Evolutionary conservation across 1,139 yeast species (phyloP), one percentile per base, ranked within the genome.

Genomic region (Yamadazyma mexicana): DNA sequence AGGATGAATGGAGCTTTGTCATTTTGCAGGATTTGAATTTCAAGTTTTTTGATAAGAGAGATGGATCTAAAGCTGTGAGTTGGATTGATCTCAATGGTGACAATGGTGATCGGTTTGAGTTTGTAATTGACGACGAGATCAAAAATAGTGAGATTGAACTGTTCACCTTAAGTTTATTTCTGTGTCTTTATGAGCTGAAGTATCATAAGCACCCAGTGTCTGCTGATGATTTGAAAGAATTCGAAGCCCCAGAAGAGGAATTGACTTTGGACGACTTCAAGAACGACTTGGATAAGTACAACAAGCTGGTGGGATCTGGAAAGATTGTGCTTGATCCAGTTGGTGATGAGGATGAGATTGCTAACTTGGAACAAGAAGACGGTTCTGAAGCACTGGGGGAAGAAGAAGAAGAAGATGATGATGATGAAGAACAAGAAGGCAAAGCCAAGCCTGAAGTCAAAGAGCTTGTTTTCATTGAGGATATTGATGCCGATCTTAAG

Each of bases 81-180:
- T 92, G 98, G 98, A 69, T 68, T 18, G 96, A 92, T 51, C 58
- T 82, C 38, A 83, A 83, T 37, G 96, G 96, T 23, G 96, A 88
- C 51, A 69, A 73, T n/a, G 97, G 91, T 12, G 98, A 91, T 56
- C 66, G 73, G 45, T 89, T 85, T 61, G 95, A 88, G 60, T 91
- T 88, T 62, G 73, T 85, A 16, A 77, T 89, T 40, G 88, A 82
- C 45, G 76, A 75, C 34, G 73, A 74, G n/a, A 77, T 83, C 7
- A 71, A 82, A 23, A 53, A 65, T 3, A 67, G 65, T 28, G 82
- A 81, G 18, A 73, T 87, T 37, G 83, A 83, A 23, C 69, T 72
- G 34, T 92, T 92, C 57, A 77, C 86, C 64, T 58, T 66, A 28
- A 70, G 81, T 0, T 71, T 88, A 11, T 75, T 78, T 55, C 76